Evolutionary conservation across 1,139 yeast genomes (phyloP), one percentile per base, ranked within the genome.

Genomic region (Zygoascus sp.): DNA sequence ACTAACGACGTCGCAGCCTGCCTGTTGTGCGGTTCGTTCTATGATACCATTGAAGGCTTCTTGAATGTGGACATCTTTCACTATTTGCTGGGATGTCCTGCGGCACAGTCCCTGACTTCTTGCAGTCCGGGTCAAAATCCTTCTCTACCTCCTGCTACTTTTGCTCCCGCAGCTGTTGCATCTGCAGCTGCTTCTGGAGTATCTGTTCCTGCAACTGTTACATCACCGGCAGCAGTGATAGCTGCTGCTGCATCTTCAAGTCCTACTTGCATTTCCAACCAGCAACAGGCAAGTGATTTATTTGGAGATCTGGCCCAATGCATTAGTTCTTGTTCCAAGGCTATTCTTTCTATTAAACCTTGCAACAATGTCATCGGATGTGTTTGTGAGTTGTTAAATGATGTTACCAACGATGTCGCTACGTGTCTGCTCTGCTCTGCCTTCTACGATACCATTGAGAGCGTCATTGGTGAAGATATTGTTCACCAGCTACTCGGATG

Each of bases 361-460:
- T 42, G 45, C 30, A 17, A 17, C 17, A 28, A 36, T 11, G 13
- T 42, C 10, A 11, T 32, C 6, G 38, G 35, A 20, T 50, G 53
- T 44, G 44, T 50, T 30, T 50, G 53, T 42, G 47, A 35, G 6
- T 17, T 49, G 32, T 37, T 47, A 6, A 46, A 49, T 16, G 52
- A 50, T 22, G 47, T 44, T 23, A 38, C 37, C 32, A 32, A 32
- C 22, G 53, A 46, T 34, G 44, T 50, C n/a, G 45, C 45, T 11
- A 38, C 42, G 16, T 50, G 53, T 27, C 40, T 50, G 27, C 35
- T 50, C 17, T 50, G 53, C 27, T 46, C 44, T 22, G 36, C 45
- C 17, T 37, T 48, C 42, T 50, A 48, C 44, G 21, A 30, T 22
- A 34, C 22, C 23, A 20, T 35, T n/a, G 27, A 21, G 11, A 20